Evolutionary conservation across 306 rosid species (phyloP).

Genomic region (Vigna radiata): DNA sequence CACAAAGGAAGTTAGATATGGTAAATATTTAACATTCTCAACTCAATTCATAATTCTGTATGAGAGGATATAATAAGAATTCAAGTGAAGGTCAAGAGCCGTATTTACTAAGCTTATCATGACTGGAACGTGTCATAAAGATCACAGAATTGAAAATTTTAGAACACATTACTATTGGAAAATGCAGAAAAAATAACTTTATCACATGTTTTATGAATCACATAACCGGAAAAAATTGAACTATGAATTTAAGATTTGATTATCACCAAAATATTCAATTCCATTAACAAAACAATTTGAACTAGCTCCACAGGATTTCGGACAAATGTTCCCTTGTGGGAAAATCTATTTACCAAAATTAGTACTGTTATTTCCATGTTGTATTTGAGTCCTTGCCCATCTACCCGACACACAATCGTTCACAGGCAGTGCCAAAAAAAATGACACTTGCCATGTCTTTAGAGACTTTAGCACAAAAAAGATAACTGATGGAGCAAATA

Average conservation of each 20-base stretch:
- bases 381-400: background rate
- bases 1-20: conserved; percentile 19
- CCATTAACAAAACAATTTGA: background rate
- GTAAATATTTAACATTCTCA: background rate
- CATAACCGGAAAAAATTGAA: conserved; percentile 27
- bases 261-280: background rate
- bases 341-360: background rate
- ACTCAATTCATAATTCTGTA: conserved; percentile 10
- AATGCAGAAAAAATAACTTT: background rate
- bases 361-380: background rate
- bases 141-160: conserved; percentile 8
- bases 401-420: background rate
- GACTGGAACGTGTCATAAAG: conserved; percentile 4
- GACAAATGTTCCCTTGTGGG: background rate
- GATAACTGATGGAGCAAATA: background rate
- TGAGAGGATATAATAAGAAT: conserved; percentile 4
- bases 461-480: background rate
- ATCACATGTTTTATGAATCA: background rate
- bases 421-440: background rate
- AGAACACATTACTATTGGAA: background rate
- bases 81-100: background rate
- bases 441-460: background rate
- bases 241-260: background rate
- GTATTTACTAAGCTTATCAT: background rate
- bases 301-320: background rate